Percentiles rank a stretch among this genome's conserved stretches.
phyloP scores from a whole-genome alignment of 1,139 yeast species.

The Candida sp. region DNA sequence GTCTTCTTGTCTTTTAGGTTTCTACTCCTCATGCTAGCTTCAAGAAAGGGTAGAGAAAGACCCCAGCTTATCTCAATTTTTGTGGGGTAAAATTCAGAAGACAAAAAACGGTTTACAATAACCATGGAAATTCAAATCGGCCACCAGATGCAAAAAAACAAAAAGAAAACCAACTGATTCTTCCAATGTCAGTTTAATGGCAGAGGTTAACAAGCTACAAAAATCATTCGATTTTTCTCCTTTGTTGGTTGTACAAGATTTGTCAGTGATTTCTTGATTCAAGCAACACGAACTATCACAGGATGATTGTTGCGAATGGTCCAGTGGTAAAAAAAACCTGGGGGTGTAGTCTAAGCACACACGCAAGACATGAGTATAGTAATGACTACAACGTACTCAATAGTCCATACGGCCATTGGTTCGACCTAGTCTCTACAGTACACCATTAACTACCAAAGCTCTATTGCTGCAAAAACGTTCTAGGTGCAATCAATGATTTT shows the following conservation, averaged over 20 bases:
- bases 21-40: neutral
- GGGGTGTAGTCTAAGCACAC: too few relatives aligned
- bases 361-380: too few relatives aligned
- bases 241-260: neutral
- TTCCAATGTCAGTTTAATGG: neutral
- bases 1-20: neutral
- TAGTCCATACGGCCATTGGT: neutral
- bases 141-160: too few relatives aligned
- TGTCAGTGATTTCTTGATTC: too few relatives aligned
- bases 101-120: slow-evolving; percentile 2
- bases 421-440: neutral
- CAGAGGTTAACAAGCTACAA: neutral
- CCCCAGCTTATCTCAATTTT: neutral
- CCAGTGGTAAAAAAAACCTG: neutral
- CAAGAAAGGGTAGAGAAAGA: neutral
- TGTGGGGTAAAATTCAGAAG: slow-evolving; percentile 9
- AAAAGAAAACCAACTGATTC: neutral
- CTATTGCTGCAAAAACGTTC: neutral
- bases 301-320: neutral
- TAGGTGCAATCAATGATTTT: neutral
- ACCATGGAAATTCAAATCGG: slow-evolving; percentile 6
- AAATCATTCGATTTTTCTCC: neutral
- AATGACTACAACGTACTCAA: too few relatives aligned
- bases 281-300: neutral
- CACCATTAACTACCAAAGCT: neutral